phyloP scores from a whole-genome alignment of 2,329 filamentous ascomycete genomes.

The Anthostomella pinea region DNA sequence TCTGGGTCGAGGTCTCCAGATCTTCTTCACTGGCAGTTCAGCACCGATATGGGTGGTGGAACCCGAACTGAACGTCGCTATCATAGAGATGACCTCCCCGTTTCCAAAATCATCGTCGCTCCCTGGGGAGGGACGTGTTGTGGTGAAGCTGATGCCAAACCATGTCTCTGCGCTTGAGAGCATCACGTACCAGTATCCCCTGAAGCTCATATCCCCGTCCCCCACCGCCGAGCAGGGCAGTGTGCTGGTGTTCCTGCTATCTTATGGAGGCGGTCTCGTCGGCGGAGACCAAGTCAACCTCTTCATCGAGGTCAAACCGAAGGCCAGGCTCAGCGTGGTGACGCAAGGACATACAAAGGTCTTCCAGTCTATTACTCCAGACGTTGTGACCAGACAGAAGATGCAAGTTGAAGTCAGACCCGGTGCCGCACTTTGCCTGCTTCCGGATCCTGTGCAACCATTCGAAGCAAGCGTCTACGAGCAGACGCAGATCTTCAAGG shows the following conservation, averaged over 20 bases:
- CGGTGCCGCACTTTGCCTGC: constrained; percentile 57
- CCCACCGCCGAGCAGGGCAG: constrained; percentile 63
- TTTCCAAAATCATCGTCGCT: constrained; percentile 72
- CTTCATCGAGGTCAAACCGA: constrained; percentile 59
- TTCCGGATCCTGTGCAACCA: constrained; percentile 92
- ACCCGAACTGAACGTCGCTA: too few relatives aligned
- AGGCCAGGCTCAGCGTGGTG: constrained; percentile 64
- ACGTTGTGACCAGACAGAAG: constrained; percentile 56
- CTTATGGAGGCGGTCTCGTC: constrained; percentile 91
- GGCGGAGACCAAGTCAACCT: constrained; percentile 81
- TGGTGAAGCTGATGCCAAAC: constrained; percentile 70
- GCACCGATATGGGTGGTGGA: too few relatives aligned
- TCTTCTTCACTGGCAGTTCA: neutral
- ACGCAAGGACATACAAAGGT: constrained; percentile 90
- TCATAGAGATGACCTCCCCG: constrained; percentile 62
- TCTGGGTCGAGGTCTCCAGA: too few relatives aligned
- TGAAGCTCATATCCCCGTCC: constrained; percentile 86
- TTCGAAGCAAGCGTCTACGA: constrained; percentile 81
- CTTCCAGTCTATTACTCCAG: constrained; percentile 69
- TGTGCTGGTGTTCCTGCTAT: constrained; percentile 82
- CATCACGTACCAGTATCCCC: constrained; percentile 86
- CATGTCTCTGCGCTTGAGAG: constrained; percentile 67
- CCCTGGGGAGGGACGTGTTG: constrained; percentile 75
- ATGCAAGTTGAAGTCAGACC: constrained; percentile 50
- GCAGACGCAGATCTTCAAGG: constrained; percentile 75